phyloP scores from a whole-genome alignment of 176 grass and related monocot genomes.

The Eleusine indica region DNA sequence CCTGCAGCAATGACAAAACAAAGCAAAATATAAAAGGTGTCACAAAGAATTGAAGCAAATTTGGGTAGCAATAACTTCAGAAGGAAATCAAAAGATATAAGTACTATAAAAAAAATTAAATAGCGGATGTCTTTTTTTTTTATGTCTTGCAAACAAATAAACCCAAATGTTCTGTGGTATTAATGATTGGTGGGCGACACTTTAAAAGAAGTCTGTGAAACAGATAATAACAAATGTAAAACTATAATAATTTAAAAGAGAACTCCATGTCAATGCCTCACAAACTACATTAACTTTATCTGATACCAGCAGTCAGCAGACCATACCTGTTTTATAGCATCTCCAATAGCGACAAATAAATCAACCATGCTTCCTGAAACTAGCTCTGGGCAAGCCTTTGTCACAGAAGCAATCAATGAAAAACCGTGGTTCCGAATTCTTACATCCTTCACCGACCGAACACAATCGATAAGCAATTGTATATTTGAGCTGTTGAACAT shows the following conservation, averaged over 20 bases:
- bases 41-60: slow-evolving; percentile 18
- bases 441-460: slow-evolving; percentile 55
- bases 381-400: slow-evolving; percentile 61
- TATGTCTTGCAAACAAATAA: neutral
- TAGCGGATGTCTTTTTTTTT: neutral
- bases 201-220: neutral
- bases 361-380: slow-evolving; percentile 74
- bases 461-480: slow-evolving; percentile 58
- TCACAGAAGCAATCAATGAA: slow-evolving; percentile 74
- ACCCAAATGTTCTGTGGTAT: neutral
- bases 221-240: slow-evolving; percentile 22
- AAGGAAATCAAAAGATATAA: slow-evolving; percentile 3
- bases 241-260: slow-evolving; percentile 5
- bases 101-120: neutral
- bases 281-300: slow-evolving; percentile 24
- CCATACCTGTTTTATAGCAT: slow-evolving; percentile 87
- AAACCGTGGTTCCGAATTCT: slow-evolving; percentile 75
- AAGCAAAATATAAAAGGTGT: slow-evolving; percentile 17
- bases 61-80: neutral
- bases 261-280: neutral
- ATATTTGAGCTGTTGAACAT: slow-evolving; percentile 60
- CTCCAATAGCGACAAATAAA: slow-evolving; percentile 83
- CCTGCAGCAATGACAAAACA: slow-evolving; percentile 46
- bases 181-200: neutral
- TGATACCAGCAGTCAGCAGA: neutral